Conservation (phyloP, 1,284 basidiomycete species). For the Wallemia mellicola region DNA sequence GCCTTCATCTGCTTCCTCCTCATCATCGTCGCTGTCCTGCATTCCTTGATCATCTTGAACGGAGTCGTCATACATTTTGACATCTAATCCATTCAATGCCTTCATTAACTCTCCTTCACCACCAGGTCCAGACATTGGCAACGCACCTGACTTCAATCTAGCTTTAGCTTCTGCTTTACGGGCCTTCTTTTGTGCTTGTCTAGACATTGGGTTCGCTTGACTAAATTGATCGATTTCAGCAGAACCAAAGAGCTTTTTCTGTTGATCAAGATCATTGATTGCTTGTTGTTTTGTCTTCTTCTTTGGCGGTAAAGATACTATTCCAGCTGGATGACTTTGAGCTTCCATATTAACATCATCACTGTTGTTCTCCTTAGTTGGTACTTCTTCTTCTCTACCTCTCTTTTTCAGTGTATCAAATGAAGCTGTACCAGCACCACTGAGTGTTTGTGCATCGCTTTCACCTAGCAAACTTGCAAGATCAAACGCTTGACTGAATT, state of each 20-base stretch:
- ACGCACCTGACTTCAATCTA: background rate
- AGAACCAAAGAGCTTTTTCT: background rate
- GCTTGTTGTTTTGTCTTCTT: background rate
- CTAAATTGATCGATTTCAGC: background rate
- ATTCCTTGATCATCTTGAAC: background rate
- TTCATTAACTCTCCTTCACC: conserved; percentile 1
- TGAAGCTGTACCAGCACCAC: conserved; percentile 6
- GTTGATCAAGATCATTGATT: background rate
- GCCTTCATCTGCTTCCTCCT: background rate
- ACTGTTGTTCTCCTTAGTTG: no score
- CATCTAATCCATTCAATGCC: background rate
- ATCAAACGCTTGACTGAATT: conserved; percentile 37
- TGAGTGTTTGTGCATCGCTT: conserved; percentile 40
- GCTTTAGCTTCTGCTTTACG: background rate
- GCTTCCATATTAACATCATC: conserved; percentile 6
- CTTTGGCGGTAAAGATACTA: background rate
- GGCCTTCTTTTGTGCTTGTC: background rate
- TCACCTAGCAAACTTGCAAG: conserved; percentile 39
- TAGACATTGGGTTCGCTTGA: background rate
- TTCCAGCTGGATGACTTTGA: conserved; percentile 9
- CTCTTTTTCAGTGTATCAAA: background rate
- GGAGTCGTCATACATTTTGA: background rate
- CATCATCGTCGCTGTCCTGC: background rate
- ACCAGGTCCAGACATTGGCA: background rate
- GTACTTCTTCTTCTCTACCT: background rate